Evolutionary conservation across 805 yeast genomes (phyloP).

Genomic region (Metahyphopichia silvanorum): DNA sequence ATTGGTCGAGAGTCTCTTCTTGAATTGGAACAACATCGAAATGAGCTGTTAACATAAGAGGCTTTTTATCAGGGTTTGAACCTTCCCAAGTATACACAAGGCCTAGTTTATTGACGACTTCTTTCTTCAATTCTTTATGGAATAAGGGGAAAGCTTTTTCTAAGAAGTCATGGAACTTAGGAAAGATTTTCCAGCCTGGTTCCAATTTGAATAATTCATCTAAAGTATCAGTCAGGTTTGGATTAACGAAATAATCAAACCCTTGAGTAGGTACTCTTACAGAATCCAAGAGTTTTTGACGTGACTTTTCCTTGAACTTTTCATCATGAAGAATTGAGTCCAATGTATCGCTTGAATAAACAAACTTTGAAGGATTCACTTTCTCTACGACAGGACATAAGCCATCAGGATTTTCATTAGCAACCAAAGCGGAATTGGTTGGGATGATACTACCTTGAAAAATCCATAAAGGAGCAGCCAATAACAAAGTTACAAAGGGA

Average conservation of each 20-base stretch:
- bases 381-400: conserved; percentile 35
- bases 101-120: conserved; percentile 59
- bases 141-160: conserved; percentile 52
- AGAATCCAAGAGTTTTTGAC: conserved; percentile 21
- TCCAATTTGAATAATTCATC: conserved; percentile 25
- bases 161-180: conserved; percentile 50
- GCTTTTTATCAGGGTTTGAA: conserved; percentile 48
- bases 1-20: conserved; percentile 48
- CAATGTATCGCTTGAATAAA: conserved; percentile 18
- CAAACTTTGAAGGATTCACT: conserved; percentile 20
- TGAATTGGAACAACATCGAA: conserved; percentile 82
- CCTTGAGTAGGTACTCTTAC: conserved; percentile 30
- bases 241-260: conserved; percentile 28
- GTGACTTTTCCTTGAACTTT: conserved; percentile 18
- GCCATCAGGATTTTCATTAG: conserved; percentile 25
- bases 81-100: conserved; percentile 66
- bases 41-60: conserved; percentile 69
- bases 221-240: conserved; percentile 17
- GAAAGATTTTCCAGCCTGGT: conserved; percentile 38
- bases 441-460: no score
- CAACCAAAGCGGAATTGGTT: no score
- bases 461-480: no score
- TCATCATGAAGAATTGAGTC: conserved; percentile 23
- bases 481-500: no score
- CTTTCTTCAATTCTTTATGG: conserved; percentile 46